Base-by-base conservation (phyloP, 495 filamentous ascomycete species). In the Apiosordaria backusii region DNA sequence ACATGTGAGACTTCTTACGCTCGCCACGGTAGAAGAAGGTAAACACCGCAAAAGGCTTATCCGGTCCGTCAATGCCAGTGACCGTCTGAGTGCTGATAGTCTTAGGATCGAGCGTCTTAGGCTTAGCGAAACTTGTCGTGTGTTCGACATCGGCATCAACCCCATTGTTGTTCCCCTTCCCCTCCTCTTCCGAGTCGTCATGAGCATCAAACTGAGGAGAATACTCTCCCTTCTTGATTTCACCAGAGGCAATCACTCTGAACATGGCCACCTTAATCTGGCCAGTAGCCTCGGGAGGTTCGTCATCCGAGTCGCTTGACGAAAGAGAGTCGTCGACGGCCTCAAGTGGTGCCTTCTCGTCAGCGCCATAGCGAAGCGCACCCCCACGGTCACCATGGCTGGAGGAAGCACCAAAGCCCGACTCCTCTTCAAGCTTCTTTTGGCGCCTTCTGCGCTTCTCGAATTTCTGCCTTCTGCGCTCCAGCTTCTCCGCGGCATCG, bases 201-300 rank as follows among this genome's bases (percentile, higher is more conserved):
- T 97, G 91, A 7, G 93, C 96, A 76, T 97, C 94, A 65, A 98
- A 99, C 74, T 98, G 96, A 18, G 95, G 95, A 13, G 93, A 97
- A 75, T 98, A 99, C 74, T 98, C 95, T 19, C 95, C 95, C 69
- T 91, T 89, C 78, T 97, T 96, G 72, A 99, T 95, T 74, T 98
- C 96, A 10, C 95, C 95, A 3, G 93, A 97, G 7, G 96, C 96
- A 62, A 98, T 81, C 2, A 99, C 95, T 15, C 95, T 88, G 77
- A 97, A 98, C 76, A 99, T 85, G 40, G 96, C 93, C 25, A 99
- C 91, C 78, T 98, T 97, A 79, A 99, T 99, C 79, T 99, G 95
- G 18, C 95, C 95, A 2, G 95, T 90, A 13, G 95, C 92, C 80
- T 98, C 95, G 5, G 94, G 93, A 24, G 90, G 87, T 50, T 92